A percentile compares a stretch with the other conserved stretches of the same genome.
phyloP scores from a whole-genome alignment of 805 yeast genomes.

The Starmerella roubikii region DNA sequence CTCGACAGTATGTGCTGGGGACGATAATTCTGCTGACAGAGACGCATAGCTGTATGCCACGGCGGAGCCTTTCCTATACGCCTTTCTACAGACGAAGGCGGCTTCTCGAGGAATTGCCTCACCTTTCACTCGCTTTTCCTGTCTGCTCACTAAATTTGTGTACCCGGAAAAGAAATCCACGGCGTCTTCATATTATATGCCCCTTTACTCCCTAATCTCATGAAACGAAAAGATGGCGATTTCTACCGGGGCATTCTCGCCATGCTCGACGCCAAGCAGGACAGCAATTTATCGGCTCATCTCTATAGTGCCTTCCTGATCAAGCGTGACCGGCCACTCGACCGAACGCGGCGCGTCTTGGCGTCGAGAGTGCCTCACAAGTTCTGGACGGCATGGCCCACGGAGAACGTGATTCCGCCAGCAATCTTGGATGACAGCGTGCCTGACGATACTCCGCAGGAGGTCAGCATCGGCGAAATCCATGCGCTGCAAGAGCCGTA shows the following conservation, averaged over 20 bases:
- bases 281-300: conserved; percentile 46
- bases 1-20: too few relatives aligned
- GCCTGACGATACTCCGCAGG: conserved; percentile 8
- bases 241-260: conserved; percentile 7
- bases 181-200: too few relatives aligned
- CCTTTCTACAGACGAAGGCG: too few relatives aligned
- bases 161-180: not conserved
- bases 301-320: conserved; percentile 43
- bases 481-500: not conserved
- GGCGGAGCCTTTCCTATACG: too few relatives aligned
- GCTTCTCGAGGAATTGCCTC: too few relatives aligned
- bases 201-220: too few relatives aligned
- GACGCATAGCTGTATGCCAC: too few relatives aligned
- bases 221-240: not conserved
- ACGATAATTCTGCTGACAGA: too few relatives aligned
- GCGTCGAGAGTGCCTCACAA: conserved; percentile 24
- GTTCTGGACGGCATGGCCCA: conserved; percentile 53
- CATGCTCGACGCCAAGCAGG: conserved; percentile 20
- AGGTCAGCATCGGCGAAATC: not conserved
- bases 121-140: too few relatives aligned
- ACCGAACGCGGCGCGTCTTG: not conserved
- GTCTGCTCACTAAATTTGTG: too few relatives aligned
- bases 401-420: conserved; percentile 20
- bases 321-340: conserved; percentile 6
- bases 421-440: conserved; percentile 9